These are phyloP conservation scores for Ogataea thermomethanolica DNA, from an alignment of 805 yeast genomes.

Conservation along the genomic window DNA sequence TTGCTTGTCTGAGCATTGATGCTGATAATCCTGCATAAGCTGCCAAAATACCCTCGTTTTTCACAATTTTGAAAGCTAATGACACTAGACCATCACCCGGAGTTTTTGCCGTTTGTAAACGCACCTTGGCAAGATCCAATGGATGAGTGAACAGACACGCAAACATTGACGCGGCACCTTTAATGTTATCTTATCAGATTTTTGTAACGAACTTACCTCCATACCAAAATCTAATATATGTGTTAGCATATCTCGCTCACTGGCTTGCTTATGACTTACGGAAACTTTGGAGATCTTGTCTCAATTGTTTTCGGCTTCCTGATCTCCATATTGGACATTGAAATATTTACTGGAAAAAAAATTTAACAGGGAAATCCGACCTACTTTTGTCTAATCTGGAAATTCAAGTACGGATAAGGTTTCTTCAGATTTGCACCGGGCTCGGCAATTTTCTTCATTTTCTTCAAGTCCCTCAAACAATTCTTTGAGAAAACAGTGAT, in stretches of 20 bases:
- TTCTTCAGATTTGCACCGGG: too few species aligned
- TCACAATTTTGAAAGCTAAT: slow-evolving; percentile 58
- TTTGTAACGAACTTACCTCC: slow-evolving; percentile 20
- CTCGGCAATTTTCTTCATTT: too few species aligned
- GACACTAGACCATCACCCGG: slow-evolving; percentile 62
- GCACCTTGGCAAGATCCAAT: slow-evolving; percentile 79
- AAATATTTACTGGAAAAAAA: too few species aligned
- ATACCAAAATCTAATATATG: slow-evolving; percentile 23
- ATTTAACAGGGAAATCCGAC: too few species aligned
- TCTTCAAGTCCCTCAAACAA: too few species aligned
- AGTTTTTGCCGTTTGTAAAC: slow-evolving; percentile 71
- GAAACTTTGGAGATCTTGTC: not conserved
- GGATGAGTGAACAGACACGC: slow-evolving; percentile 77
- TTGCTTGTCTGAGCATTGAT: slow-evolving; percentile 77
- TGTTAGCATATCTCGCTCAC: not conserved
- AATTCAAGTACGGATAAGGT: too few species aligned
- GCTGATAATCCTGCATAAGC: slow-evolving; percentile 84
- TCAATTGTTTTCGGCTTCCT: too few species aligned
- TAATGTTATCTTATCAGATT: not conserved
- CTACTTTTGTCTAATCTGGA: too few species aligned
- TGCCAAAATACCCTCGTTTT: slow-evolving; percentile 62
- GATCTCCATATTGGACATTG: too few species aligned
- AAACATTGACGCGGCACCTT: slow-evolving; percentile 62
- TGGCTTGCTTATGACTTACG: not conserved
- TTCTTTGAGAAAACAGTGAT: too few species aligned